These are phyloP conservation scores for Byssothecium circinans DNA, from an alignment of 2,329 filamentous ascomycete genomes.

Conservation along the genomic window DNA sequence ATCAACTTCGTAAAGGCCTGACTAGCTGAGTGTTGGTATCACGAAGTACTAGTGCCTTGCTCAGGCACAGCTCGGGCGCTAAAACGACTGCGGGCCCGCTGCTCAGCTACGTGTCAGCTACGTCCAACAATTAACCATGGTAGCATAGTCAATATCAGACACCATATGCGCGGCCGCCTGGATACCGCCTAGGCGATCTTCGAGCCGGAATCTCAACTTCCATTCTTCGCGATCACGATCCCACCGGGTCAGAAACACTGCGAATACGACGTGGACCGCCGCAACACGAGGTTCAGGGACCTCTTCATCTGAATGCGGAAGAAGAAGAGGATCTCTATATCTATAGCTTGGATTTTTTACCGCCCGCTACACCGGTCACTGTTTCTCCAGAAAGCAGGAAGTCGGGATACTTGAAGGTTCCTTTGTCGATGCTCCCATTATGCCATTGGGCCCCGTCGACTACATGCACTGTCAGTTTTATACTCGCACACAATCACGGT, in stretches of 20 bases:
- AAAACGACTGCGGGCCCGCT: no score
- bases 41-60: no score
- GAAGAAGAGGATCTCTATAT: not conserved
- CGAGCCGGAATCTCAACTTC: not conserved
- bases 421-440: slow-evolving; percentile 39
- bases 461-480: slow-evolving; percentile 22
- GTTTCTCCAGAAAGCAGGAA: slow-evolving; percentile 58
- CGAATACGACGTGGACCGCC: not conserved
- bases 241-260: not conserved
- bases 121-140: no score
- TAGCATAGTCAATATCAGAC: no score
- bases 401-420: slow-evolving; percentile 58
- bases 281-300: not conserved
- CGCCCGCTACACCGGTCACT: slow-evolving; percentile 61
- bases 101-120: no score
- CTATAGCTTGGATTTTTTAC: slow-evolving; percentile 60
- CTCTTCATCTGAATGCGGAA: not conserved
- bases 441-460: slow-evolving; percentile 60
- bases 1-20: no score
- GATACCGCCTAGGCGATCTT: no score
- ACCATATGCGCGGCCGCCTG: no score
- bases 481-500: not conserved
- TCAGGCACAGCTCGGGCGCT: no score
- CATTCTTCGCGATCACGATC: not conserved
- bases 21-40: no score